Conservation (phyloP, 768 basidiomycete species). For the Suillus tomentosus region DNA sequence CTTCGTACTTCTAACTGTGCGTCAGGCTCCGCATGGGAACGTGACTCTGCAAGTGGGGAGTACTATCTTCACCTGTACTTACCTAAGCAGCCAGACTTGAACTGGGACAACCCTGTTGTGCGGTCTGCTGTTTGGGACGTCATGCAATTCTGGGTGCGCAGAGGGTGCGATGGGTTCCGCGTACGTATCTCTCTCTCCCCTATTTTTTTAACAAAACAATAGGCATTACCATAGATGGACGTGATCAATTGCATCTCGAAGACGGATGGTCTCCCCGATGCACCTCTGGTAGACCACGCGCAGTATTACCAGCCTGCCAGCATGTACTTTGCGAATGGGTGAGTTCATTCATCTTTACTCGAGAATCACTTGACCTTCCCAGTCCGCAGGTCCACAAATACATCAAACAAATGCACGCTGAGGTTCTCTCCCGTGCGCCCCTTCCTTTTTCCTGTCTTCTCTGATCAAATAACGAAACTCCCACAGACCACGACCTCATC, state of each 20-base stretch:
- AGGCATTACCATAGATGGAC: constrained; percentile 52
- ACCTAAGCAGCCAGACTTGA: constrained; percentile 71
- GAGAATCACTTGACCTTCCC: constrained; percentile 9
- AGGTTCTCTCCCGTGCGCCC: constrained; percentile 55
- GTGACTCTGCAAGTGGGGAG: constrained; percentile 61
- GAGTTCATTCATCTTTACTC: constrained; percentile 17
- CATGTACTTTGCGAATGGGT: constrained; percentile 63
- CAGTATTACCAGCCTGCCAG: constrained; percentile 56
- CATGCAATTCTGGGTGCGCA: constrained; percentile 69
- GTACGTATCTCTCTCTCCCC: constrained; percentile 40
- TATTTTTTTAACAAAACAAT: constrained; percentile 1
- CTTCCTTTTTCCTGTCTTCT: constrained; percentile 15
- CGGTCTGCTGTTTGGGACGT: no score
- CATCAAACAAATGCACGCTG: constrained; percentile 62
- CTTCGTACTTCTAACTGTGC: not conserved
- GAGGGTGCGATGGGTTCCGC: constrained; percentile 76
- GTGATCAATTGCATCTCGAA: constrained; percentile 73
- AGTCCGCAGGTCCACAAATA: constrained; percentile 70
- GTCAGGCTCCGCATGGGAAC: constrained; percentile 69
- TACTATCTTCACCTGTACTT: constrained; percentile 74
- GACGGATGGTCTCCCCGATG: constrained; percentile 63
- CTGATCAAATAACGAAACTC: not conserved
- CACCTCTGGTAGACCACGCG: constrained; percentile 52
- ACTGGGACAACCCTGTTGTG: constrained; percentile 60
- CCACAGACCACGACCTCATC: constrained; percentile 53